These are phyloP conservation scores for Phytophthora litchii DNA, from an alignment of 352 stramenopile species.

Conservation along the genomic window DNA sequence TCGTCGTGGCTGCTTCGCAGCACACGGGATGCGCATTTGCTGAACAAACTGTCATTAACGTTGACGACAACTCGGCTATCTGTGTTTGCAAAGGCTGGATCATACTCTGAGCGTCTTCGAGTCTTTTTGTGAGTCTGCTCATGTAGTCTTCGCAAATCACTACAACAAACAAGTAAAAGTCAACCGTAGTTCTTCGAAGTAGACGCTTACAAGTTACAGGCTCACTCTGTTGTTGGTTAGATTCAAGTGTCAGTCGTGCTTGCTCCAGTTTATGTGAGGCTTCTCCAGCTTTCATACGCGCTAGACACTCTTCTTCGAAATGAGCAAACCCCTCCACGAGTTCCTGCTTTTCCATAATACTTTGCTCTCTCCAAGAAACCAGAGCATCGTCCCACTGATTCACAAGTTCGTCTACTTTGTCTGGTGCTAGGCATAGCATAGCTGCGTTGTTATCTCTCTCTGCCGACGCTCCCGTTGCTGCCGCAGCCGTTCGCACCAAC, in stretches of 20 bases:
- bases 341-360: constrained; percentile 21
- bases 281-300: constrained; percentile 27
- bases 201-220: not conserved
- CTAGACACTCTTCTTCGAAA: constrained; percentile 41
- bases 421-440: constrained; percentile 15
- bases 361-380: constrained; percentile 38
- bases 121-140: constrained; percentile 11
- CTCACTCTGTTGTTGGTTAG: constrained; percentile 29
- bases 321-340: constrained; percentile 20
- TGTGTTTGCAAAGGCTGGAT: constrained; percentile 16
- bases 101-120: constrained; percentile 1
- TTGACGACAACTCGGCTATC: constrained; percentile 12
- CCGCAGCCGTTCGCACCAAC: constrained; percentile 16
- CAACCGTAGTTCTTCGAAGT: not conserved
- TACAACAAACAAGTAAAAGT: constrained; percentile 5
- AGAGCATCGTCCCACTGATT: constrained; percentile 41
- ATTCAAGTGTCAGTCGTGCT: constrained; percentile 18
- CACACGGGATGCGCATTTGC: not conserved
- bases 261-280: constrained; percentile 18
- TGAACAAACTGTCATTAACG: not conserved
- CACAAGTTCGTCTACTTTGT: constrained; percentile 29
- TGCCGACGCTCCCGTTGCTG: constrained; percentile 18
- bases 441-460: constrained; percentile 29
- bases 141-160: constrained; percentile 27
- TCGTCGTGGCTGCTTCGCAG: constrained; percentile 7